These are phyloP conservation scores for Pseudocercospora pini-densiflorae DNA, from an alignment of 2,329 filamentous ascomycete species.

Conservation along the genomic window DNA sequence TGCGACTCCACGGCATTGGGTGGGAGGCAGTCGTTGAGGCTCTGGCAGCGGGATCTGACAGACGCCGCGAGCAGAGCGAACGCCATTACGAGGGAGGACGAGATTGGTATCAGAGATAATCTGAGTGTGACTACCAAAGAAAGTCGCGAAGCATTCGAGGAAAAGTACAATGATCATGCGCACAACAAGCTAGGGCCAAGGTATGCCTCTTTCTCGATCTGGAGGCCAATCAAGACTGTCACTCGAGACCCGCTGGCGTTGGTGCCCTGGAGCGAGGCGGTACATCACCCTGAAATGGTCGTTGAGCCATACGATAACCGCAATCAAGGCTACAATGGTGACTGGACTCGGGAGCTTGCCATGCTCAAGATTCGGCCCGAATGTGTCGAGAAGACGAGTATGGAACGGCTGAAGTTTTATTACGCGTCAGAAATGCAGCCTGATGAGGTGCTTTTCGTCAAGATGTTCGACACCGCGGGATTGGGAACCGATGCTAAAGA, in stretches of 20 bases:
- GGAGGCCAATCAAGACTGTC: constrained; percentile 11
- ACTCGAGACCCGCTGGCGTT: constrained; percentile 17
- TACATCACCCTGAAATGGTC: not conserved
- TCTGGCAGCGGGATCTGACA: not conserved
- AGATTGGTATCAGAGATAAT: not conserved
- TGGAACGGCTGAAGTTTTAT: constrained; percentile 1
- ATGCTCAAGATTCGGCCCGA: constrained; percentile 16
- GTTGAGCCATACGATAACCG: constrained; percentile 11
- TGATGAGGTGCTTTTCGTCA: constrained; percentile 19
- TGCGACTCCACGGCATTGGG: constrained; percentile 3
- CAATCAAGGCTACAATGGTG: constrained; percentile 3
- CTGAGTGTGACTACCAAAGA: not conserved
- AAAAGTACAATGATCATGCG: constrained; percentile 6
- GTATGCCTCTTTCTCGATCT: constrained; percentile 17
- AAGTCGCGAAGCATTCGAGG: not conserved
- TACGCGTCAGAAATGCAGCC: constrained; percentile 16
- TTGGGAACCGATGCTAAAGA: not conserved
- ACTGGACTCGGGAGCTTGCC: constrained; percentile 10
- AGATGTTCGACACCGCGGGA: constrained; percentile 17
- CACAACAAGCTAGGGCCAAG: constrained; percentile 10
- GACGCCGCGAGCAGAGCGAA: not conserved
- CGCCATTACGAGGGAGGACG: constrained; percentile 7
- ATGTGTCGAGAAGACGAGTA: not conserved
- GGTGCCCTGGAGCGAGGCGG: not conserved
- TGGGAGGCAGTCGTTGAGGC: constrained; percentile 3